Evolutionary conservation across 768 basidiomycete genomes (phyloP), one percentile per base, ranked within the genome.

Genomic region (Myochromella boudieri): DNA sequence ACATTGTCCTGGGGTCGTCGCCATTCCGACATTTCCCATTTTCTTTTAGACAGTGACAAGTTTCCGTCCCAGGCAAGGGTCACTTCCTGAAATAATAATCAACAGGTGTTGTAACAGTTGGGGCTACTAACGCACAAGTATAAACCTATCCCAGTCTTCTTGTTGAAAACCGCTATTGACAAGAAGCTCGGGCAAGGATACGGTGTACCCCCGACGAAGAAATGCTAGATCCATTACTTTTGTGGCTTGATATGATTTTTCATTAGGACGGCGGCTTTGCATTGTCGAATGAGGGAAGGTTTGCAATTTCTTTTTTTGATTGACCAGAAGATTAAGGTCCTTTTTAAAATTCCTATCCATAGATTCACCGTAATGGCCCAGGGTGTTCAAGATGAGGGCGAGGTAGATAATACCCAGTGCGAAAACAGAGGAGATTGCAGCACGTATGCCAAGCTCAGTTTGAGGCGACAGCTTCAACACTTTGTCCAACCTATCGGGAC

Each of bases 401-500:
- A 82, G 71, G 55, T 84, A 81, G 3, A 81, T 34, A 1, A 83
- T 22, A 0, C 81, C 84, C 20, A 85, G 51, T 1, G 56, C 60
- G 22, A 85, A 69, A 14, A 84, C 60, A 2, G 56, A 56, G 0
- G 86, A 80, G 41, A 89, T 68, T 0, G 64, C 71, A 22, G 85
- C 67, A 15, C 87, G 78, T 1, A 81, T 74, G 2, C 68, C 78
- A 4, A 85, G 62, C 1, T 70, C 74, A 3, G 68, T 70, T 0
- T 49, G 48, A 0, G 67, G 55, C 81, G 11, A 67, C 59, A 3
- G 81, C 67, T 3, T 66, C 65, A 12, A 57, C 49, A 1, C 68
- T 66, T 28, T 59, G 48, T 3, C 59, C 29, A 8, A 63, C 82
- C 76, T 14, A 60, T 26, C 3, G 63, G 74, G 15, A 66, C 83